Evolutionary conservation across 176 grass and related monocot genomes (phyloP), one percentile per base, ranked within the genome.

Genomic region (Coix lacrymajobi): DNA sequence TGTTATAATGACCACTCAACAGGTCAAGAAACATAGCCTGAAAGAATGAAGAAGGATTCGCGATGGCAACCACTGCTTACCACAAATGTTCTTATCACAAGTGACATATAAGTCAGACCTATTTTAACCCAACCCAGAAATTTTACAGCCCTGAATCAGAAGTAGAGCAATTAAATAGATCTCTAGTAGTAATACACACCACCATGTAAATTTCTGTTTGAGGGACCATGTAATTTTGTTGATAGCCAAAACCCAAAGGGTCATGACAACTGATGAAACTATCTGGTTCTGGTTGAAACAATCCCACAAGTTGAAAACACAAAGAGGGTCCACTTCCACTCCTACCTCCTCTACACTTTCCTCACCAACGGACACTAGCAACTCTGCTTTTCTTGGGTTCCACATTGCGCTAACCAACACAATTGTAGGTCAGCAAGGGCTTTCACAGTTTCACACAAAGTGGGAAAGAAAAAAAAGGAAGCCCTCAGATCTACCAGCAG

Each of bases 401-500:
- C 74, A 41, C 84, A 67, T 69, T 68, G 39, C 25, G 28, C 54
- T 41, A 67, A 69, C 67, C 45, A 51, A 90, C 69, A 76, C 48
- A 74, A 67, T 86, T 67, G n/a, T 66, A 77, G 78, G 34, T 64
- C 33, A 22, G 43, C 44, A 86, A 81, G 48, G 37, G 71, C 74
- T 86, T 86, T 67, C 68, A 61, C 79, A 58, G 73, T 82, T 73
- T 51, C 66, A 73, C 78, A 72, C 83, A 82, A 73, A 82, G 58
- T 58, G 29, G 22, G 39, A 19, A 8, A 0, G 52, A 57, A 78
- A 65, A 66, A 66, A 58, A 17, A 41, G n/a, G n/a, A n/a, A n/a
- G n/a, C n/a, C 11, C 73, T 66, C 69, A 86, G 88, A 90, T 90
- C 88, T 86, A 85, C 64, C 48, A 79, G 66, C 29, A 72, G 66